Evolutionary conservation across 129 eudicot species (phyloP).

Genomic region (Kitagawia praeruptora): DNA sequence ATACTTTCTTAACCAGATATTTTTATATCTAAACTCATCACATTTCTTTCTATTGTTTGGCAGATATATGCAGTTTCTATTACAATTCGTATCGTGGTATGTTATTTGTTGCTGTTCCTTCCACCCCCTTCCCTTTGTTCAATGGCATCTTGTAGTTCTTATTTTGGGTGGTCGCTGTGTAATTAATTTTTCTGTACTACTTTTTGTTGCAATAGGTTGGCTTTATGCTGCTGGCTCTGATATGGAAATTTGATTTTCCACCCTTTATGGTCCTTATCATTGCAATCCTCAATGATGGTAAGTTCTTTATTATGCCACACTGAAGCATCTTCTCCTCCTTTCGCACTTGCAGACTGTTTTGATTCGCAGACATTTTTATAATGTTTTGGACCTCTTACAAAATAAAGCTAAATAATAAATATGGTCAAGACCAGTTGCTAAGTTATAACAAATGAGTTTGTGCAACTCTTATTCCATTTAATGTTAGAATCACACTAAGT

Average conservation of each 20-base stretch:
- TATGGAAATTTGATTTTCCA: conserved; percentile 95
- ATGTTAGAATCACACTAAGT: neutral
- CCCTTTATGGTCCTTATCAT: conserved; percentile 99
- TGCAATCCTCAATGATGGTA: conserved; percentile 95
- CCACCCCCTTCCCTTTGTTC: neutral
- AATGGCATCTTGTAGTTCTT: neutral
- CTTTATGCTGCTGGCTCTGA: conserved; percentile 88
- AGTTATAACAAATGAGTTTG: neutral
- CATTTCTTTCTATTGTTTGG: conserved; percentile 7
- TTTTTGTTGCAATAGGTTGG: conserved; percentile 56
- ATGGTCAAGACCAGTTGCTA: neutral
- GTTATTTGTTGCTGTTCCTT: conserved; percentile 13
- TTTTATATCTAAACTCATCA: neutral
- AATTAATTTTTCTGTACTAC: neutral
- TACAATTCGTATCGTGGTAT: conserved; percentile 99
- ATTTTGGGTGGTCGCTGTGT: neutral
- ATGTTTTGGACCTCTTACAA: neutral
- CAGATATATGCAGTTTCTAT: conserved; percentile 99
- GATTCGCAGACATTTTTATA: neutral
- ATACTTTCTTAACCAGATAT: neutral
- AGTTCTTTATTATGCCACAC: conserved; percentile 15
- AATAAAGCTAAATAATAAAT: neutral
- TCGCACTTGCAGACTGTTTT: neutral
- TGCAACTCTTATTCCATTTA: neutral
- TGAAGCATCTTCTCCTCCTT: neutral